Evolutionary conservation across 441 rosid species (phyloP).

Genomic region (Macaranga tanarius): DNA sequence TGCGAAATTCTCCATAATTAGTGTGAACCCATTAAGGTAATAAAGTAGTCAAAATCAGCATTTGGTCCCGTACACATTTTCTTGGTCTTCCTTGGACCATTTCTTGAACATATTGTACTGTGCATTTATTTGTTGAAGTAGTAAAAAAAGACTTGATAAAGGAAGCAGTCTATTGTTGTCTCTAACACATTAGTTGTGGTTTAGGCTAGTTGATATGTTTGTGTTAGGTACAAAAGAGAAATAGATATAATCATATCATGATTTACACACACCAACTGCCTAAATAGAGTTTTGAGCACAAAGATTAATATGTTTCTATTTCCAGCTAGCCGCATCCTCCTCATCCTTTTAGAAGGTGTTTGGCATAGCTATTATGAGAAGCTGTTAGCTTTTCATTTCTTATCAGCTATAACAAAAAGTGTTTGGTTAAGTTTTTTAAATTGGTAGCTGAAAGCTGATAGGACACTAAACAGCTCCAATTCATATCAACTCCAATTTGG

Average conservation of each 20-base stretch:
- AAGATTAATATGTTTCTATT: background rate
- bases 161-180: background rate
- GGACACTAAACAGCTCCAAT: no score
- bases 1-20: constrained; percentile 10
- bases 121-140: no score
- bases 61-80: background rate
- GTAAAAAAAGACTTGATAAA: no score
- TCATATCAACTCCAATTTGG: no score
- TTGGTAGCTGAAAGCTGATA: no score
- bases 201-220: background rate
- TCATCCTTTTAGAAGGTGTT: no score
- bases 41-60: constrained; percentile 19
- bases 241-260: background rate
- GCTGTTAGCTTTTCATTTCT: no score
- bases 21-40: constrained; percentile 19
- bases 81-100: background rate
- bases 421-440: no score
- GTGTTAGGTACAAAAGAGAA: background rate
- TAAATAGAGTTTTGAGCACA: background rate
- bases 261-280: background rate
- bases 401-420: no score
- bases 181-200: background rate
- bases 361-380: no score
- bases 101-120: no score
- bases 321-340: background rate